phyloP scores from a whole-genome alignment of 768 basidiomycete species.

The Rhizopogon salebrosus region DNA sequence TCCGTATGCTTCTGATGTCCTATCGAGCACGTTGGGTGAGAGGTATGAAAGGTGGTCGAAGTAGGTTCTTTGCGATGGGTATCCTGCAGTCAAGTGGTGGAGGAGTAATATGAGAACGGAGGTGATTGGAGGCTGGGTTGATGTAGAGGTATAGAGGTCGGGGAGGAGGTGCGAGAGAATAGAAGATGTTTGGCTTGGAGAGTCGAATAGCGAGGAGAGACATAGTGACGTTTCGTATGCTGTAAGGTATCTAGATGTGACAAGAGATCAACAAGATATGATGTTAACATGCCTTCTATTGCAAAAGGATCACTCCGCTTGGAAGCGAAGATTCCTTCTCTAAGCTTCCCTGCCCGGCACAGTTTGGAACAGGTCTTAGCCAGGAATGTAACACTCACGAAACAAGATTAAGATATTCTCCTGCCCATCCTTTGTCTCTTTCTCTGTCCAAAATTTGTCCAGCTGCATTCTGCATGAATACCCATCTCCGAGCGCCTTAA shows the following conservation, averaged over 20 bases:
- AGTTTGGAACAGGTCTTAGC: background rate
- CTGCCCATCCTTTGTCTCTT: conserved; percentile 44
- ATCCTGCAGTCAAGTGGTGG: conserved; percentile 49
- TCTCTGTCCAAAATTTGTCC: conserved; percentile 11
- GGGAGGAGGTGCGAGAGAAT: conserved; percentile 58
- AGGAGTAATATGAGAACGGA: conserved; percentile 46
- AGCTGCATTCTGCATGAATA: conserved; percentile 23
- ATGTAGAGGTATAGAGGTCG: conserved; percentile 33
- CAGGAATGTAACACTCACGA: conserved; percentile 37
- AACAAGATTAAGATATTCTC: conserved; percentile 72
- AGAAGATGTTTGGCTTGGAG: conserved; percentile 55
- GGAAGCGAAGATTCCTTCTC: conserved; percentile 67
- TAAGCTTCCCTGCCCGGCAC: conserved; percentile 56
- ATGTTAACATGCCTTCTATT: conserved; percentile 50
- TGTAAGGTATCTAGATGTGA: conserved; percentile 21
- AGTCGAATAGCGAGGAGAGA: conserved; percentile 58
- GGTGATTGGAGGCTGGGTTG: conserved; percentile 11
- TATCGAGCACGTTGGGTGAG: conserved; percentile 32
- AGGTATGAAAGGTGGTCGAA: conserved; percentile 16
- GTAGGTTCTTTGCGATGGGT: conserved; percentile 63
- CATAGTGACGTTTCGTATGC: conserved; percentile 73
- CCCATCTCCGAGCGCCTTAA: conserved; percentile 42
- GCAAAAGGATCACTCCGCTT: conserved; percentile 56
- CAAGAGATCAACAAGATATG: background rate
- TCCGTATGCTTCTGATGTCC: conserved; percentile 25